Evolutionary conservation across 106 monocot genomes (phyloP).

Genomic region (Allium fistulosum): DNA sequence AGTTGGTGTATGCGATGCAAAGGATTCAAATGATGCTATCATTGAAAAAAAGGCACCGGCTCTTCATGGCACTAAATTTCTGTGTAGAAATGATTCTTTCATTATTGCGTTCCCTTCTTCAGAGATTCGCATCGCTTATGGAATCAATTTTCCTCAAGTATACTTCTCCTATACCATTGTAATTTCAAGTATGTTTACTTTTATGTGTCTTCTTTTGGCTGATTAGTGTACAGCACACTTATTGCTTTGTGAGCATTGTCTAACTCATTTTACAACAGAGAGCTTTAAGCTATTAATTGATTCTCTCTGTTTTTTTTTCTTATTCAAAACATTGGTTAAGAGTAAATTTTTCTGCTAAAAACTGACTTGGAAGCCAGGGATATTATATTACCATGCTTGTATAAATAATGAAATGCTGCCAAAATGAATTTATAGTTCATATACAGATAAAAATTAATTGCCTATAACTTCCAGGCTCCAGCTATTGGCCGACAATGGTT

Average conservation of each 20-base stretch:
- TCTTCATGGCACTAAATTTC: conserved; percentile 44
- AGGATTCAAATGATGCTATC: conserved; percentile 33
- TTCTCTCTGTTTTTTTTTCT: too few relatives aligned
- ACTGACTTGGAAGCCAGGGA: too few relatives aligned
- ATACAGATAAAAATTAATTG: not conserved
- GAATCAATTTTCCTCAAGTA: conserved; percentile 87
- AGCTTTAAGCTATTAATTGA: too few relatives aligned
- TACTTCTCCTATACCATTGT: not conserved
- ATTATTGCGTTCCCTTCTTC: conserved; percentile 75
- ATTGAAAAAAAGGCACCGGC: conserved; percentile 55
- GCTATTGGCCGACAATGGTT: conserved; percentile 83
- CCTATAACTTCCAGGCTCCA: conserved; percentile 36
- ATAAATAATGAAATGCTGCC: too few relatives aligned
- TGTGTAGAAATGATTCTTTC: conserved; percentile 55
- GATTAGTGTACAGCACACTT: not conserved
- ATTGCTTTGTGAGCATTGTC: too few relatives aligned
- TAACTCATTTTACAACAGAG: too few relatives aligned
- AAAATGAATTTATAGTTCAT: too few relatives aligned
- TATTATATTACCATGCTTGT: too few relatives aligned
- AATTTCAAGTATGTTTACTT: not conserved
- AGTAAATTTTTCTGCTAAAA: too few relatives aligned
- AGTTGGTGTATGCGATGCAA: conserved; percentile 51
- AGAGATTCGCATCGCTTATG: conserved; percentile 54
- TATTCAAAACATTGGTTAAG: too few relatives aligned
- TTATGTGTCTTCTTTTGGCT: not conserved